Base-by-base conservation (phyloP, 176 grass and related monocot species). In the Oryza coarctata region DNA sequence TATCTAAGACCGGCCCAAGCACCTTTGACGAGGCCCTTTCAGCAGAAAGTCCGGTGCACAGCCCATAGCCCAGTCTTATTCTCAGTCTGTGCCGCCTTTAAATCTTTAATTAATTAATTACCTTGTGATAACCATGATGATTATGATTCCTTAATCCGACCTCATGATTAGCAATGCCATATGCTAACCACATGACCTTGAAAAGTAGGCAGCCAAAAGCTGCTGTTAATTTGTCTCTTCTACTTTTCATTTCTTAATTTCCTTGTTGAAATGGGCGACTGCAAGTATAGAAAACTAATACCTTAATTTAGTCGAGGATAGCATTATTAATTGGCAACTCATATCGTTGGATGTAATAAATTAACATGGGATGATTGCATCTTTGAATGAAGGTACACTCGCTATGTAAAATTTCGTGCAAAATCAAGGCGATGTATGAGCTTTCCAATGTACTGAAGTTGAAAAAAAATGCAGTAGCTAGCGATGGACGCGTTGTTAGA, bases 141-240 rank as follows among this genome's bases (percentile, higher is more conserved):
- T n/a, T 40, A 30, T 55, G 40, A 66, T 87, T 76, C 41, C 10
- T 49, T 35, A 52, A 73, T 71, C 18, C 20, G 76, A 31, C 47
- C 33, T 41, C 57, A 83, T 87, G 67, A 88, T 83, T 73, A 83
- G 66, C 14, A 17, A 4, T 63, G 55, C 43, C 70, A 70, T 68
- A 58, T 74, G 70, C 63, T 0, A 34, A 18, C 32, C 77, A 67
- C 77, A 81, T 74, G 70, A 34, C 61, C 74, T 40, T 63, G 3
- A 45, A 80, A 80, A 80, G 77, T 11, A 57, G 14, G 35, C 36
- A 4, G 32, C 69, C 32, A 31, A 86, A 80, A 86, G 61, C 29
- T 10, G 55, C 20, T 55, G 50, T 22, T 55, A 22, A n/a, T 77
- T 85, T 85, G 83, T 85, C 83, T 85, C 65, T 62, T 52, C 60